Evolutionary conservation across 2,329 filamentous ascomycete species (phyloP).

Genomic region (Colletotrichum sp.): DNA sequence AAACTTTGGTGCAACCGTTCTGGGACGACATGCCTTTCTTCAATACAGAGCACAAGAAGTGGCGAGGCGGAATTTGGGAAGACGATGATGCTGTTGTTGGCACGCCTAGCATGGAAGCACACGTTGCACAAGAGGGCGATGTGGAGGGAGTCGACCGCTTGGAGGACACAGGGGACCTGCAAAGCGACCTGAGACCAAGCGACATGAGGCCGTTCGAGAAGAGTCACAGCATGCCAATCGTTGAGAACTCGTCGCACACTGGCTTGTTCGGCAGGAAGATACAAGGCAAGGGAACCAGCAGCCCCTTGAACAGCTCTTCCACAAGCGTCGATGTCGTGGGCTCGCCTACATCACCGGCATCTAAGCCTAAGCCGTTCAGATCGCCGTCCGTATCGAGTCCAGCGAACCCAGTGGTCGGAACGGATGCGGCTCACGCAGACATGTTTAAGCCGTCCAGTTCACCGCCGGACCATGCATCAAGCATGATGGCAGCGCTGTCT

Average conservation of each 20-base stretch:
- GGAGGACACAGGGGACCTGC: slow-evolving; percentile 45
- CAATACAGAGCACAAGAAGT: slow-evolving; percentile 76
- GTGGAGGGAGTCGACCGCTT: slow-evolving; percentile 51
- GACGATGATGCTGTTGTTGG: slow-evolving; percentile 54
- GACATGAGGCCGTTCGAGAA: slow-evolving; percentile 59
- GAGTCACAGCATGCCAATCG: slow-evolving; percentile 54
- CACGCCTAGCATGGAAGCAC: slow-evolving; percentile 39
- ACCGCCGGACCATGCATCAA: slow-evolving; percentile 64
- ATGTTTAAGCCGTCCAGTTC: slow-evolving; percentile 62
- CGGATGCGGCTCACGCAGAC: slow-evolving; percentile 71
- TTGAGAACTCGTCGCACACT: slow-evolving; percentile 43
- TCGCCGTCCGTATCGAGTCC: slow-evolving; percentile 68
- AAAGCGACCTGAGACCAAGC: slow-evolving; percentile 43
- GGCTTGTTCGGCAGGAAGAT: slow-evolving; percentile 58
- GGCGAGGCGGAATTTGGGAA: slow-evolving; percentile 84
- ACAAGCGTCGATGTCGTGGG: slow-evolving; percentile 46
- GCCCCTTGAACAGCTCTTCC: slow-evolving; percentile 45
- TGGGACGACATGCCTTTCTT: slow-evolving; percentile 97
- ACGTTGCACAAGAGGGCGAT: slow-evolving; percentile 49
- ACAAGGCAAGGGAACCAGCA: slow-evolving; percentile 38
- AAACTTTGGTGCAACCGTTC: slow-evolving; percentile 89
- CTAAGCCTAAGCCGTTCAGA: slow-evolving; percentile 29
- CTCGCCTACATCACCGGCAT: slow-evolving; percentile 43
- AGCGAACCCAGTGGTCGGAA: slow-evolving; percentile 69
- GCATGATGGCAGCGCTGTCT: slow-evolving; percentile 72